Base-by-base conservation (phyloP, 2,329 filamentous ascomycete species). In the Aspergillus fructus region DNA sequence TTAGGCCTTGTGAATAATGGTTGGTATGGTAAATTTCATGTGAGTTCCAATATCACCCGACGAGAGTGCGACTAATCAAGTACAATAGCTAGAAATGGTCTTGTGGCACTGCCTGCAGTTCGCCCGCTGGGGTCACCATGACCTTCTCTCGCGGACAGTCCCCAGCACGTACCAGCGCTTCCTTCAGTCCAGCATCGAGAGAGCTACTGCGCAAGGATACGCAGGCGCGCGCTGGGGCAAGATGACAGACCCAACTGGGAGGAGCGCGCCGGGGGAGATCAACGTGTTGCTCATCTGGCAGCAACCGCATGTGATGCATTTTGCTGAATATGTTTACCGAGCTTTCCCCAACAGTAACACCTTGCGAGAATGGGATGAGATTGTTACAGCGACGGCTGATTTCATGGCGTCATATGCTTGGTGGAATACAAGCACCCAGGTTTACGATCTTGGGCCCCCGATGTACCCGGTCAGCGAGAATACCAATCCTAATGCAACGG, bases 261-360 rank as follows among this genome's bases (percentile, higher is more conserved):
- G 80, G 11, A 82, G 78, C 47, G 81, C 83, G 1, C 83, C 84
- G 1, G 84, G 85, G 2, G 81, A 84, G 60, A 86, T 86, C 66
- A 87, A 87, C 66, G 80, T 79, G 9, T 71, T 87, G 1, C 72
- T 87, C 3, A 82, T 86, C 56, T 87, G 84, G 84, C 84, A 87
- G 62, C 84, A 86, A 63, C 83, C 83, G 7, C 84, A 87, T 65
- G 76, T 81, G 0, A 81, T 86, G 76, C 84, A 83, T 64, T 83
- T 86, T 63, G 84, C 84, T 0, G 83, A 85, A 66, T 70, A 80
- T 17, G 80, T 84, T 64, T 85, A 81, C 63, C 75, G 80, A 21
- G 74, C 74, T 0, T 78, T 74, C 52, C 77, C 80, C 0, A 75
- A 70, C 7, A 53, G 24, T 1, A 33, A 52, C 1, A 58, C 56